Evolutionary conservation across 345 rosid genomes (phyloP), one percentile per base, ranked within the genome.

Genomic region (Aegle marmelos): DNA sequence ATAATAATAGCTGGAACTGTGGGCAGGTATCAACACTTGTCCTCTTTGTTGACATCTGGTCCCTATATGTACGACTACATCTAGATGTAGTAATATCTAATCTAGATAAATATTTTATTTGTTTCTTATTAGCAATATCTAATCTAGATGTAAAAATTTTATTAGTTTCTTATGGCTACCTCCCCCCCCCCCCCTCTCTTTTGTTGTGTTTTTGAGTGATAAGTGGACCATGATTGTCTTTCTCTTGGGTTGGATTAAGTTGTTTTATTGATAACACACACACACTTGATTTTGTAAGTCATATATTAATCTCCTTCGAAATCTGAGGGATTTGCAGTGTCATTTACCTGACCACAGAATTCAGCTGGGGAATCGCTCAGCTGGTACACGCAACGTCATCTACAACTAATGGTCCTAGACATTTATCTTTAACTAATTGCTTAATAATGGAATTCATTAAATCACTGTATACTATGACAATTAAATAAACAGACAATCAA

Each of bases 1-100:
- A 89, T 81, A 95, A 95, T 78, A 89, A 85, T 80, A 95, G 98
- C 89, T 95, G 99, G 99, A 95, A 95, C 81, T 95, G 98, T 86
- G 99, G 99, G 64, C 92, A 90, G 96, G 99, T 93, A 82, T 31
- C 57, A 53, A 17, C 21, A 53, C 6, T 53, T 2, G 7, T 53
- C 57, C 57, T 53, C 22, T 17, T 17, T 17, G 22, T 53, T 16
- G 22, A 19, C 22, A 53, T 53, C 22, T 53, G 57, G 57, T 45
- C 50, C 50, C 11, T 45, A 45, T 13, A 13, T n/a, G n/a, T n/a
- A n/a, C n/a, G n/a, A n/a, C n/a, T n/a, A n/a, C n/a, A n/a, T n/a
- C n/a, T n/a, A n/a, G n/a, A n/a, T n/a, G n/a, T n/a, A n/a, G n/a
- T n/a, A n/a, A n/a, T n/a, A n/a, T n/a, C n/a, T n/a, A n/a, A n/a